Evolutionary conservation across 176 grass and related monocot species (phyloP).

Genomic region (Cenchrus purpureus): DNA sequence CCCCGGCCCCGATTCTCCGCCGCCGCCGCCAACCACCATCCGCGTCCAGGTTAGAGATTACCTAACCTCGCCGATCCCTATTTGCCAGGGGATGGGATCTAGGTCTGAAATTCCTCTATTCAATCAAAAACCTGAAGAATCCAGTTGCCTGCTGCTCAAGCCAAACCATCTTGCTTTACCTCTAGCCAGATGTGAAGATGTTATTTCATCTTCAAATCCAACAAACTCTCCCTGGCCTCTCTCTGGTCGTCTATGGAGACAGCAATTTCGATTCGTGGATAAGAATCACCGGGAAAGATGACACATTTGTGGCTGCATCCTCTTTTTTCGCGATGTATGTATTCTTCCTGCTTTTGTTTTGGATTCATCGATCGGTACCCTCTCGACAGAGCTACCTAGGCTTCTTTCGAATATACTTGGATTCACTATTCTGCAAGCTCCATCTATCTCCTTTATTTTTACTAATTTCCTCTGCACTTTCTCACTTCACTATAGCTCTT

Average conservation of each 20-base stretch:
- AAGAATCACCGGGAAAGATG: constrained; percentile 15
- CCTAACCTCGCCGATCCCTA: too few relatives aligned
- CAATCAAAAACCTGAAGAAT: too few relatives aligned
- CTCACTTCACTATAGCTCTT: background rate
- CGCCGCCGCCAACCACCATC: too few relatives aligned
- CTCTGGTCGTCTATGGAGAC: too few relatives aligned
- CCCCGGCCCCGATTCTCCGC: too few relatives aligned
- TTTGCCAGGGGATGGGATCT: too few relatives aligned
- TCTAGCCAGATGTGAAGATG: too few relatives aligned
- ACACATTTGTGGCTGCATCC: constrained; percentile 36
- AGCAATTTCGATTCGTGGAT: background rate
- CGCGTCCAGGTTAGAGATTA: too few relatives aligned
- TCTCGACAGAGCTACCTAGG: background rate
- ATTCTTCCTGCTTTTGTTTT: background rate
- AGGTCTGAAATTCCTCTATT: too few relatives aligned
- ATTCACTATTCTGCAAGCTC: constrained; percentile 42
- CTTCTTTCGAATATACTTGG: constrained; percentile 49
- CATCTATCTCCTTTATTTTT: background rate
- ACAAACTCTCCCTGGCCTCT: background rate
- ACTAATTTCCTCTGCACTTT: background rate
- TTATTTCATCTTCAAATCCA: background rate
- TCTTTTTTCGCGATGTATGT: constrained; percentile 31
- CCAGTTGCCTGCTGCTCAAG: background rate
- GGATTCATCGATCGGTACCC: constrained; percentile 10
- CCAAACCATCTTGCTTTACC: too few relatives aligned